Evolutionary conservation across 768 basidiomycete species (phyloP).

Genomic region (Dictyophora rubrovolvata): DNA sequence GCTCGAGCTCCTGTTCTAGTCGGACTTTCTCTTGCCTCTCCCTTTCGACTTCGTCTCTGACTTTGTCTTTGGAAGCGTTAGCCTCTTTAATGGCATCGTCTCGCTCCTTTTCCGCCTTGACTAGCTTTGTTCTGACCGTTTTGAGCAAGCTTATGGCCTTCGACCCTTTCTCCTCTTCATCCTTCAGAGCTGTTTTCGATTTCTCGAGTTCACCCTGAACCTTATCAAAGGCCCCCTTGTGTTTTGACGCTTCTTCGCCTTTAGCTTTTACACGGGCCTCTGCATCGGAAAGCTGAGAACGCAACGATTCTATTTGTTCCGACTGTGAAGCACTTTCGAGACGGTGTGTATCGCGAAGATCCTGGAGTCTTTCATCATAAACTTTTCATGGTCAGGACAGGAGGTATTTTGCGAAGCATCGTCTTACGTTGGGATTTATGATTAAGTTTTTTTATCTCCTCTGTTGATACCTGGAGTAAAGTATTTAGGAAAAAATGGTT

Average conservation of each 20-base stretch:
- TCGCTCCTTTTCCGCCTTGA: slow-evolving; percentile 89
- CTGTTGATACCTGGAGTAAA: slow-evolving; percentile 45
- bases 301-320: slow-evolving; percentile 61
- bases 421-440: slow-evolving; percentile 61
- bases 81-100: slow-evolving; percentile 66
- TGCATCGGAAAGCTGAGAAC: slow-evolving; percentile 55
- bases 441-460: slow-evolving; percentile 70
- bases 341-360: slow-evolving; percentile 74
- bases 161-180: slow-evolving; percentile 94
- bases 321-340: slow-evolving; percentile 73
- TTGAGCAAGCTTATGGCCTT: slow-evolving; percentile 91
- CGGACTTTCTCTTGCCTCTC: slow-evolving; percentile 37
- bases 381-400: slow-evolving; percentile 31
- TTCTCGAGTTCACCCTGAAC: slow-evolving; percentile 57
- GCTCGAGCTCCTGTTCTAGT: slow-evolving; percentile 56
- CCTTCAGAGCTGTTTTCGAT: slow-evolving; percentile 56
- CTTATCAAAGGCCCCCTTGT: slow-evolving; percentile 43
- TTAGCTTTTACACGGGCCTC: slow-evolving; percentile 60
- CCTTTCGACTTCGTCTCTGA: slow-evolving; percentile 34
- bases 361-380: slow-evolving; percentile 76
- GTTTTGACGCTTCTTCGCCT: slow-evolving; percentile 40
- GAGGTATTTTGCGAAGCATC: neutral
- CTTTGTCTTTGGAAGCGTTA: slow-evolving; percentile 40
- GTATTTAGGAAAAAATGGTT: neutral
- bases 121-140: slow-evolving; percentile 92